A percentile compares a stretch with the other conserved stretches of the same genome.
Conservation (phyloP, 768 basidiomycete species). For the Trametes cingulata region DNA sequence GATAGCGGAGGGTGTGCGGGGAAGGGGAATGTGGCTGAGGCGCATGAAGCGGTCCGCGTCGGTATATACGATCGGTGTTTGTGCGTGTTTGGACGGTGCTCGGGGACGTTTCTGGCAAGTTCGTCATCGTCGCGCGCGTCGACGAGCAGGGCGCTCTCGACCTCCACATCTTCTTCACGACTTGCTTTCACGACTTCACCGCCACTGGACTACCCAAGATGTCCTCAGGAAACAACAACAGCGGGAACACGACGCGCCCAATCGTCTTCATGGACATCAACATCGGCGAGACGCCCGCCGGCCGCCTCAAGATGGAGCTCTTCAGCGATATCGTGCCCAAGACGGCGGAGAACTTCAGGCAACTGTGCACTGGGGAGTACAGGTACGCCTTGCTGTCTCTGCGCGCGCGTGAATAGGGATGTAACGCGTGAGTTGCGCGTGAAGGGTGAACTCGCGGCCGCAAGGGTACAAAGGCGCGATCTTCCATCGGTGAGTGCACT, state of each 20-base stretch:
- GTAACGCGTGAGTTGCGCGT: background rate
- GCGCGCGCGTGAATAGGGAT: background rate
- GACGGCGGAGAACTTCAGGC: conserved; percentile 98
- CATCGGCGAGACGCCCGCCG: conserved; percentile 95
- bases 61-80: conserved; percentile 16
- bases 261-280: conserved; percentile 97
- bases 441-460: conserved; percentile 77
- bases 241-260: conserved; percentile 49
- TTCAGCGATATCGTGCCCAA: conserved; percentile 96
- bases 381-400: conserved; percentile 47
- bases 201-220: conserved; percentile 22
- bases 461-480: conserved; percentile 92
- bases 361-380: conserved; percentile 96
- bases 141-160: conserved; percentile 6
- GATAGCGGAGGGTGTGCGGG: background rate
- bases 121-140: conserved; percentile 4
- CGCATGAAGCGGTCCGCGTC: background rate
- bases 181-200: background rate
- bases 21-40: background rate
- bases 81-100: conserved; percentile 1
- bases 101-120: conserved; percentile 12
- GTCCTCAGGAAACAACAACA: conserved; percentile 46
- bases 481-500: conserved; percentile 77
- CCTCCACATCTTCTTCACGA: background rate
- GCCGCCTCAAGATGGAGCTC: conserved; percentile 95